A percentile compares a stretch with the other conserved stretches of the same genome.
phyloP scores from a whole-genome alignment of 2,329 filamentous ascomycete genomes.

The Paradendryphiella salina region DNA sequence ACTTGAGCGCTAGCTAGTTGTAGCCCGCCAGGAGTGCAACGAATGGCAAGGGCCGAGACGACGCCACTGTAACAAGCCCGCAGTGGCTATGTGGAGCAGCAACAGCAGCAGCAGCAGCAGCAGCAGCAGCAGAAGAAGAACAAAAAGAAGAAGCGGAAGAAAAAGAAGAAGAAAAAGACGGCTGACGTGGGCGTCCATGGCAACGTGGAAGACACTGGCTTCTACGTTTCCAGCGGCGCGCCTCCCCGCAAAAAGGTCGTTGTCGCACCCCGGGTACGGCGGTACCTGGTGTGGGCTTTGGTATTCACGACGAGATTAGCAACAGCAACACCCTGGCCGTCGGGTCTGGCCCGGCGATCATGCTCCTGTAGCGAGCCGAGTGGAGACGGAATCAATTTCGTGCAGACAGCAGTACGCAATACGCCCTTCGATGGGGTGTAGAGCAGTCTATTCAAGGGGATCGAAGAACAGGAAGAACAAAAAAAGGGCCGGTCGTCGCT shows the following conservation, averaged over 20 bases:
- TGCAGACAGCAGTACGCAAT: slow-evolving; percentile 1
- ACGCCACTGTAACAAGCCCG: too few species aligned
- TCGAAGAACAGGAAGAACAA: neutral
- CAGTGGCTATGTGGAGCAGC: too few species aligned
- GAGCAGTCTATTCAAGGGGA: neutral
- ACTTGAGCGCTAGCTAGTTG: slow-evolving; percentile 26
- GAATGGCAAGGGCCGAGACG: slow-evolving; percentile 8
- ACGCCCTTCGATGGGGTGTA: slow-evolving; percentile 8
- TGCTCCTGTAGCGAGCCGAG: neutral
- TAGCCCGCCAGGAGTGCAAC: neutral
- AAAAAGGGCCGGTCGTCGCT: neutral
- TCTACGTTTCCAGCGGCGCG: too few species aligned
- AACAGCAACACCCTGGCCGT: slow-evolving; percentile 8
- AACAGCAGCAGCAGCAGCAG: too few species aligned
- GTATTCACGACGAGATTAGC: slow-evolving; percentile 3
- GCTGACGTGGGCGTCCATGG: too few species aligned
- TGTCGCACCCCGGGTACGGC: neutral
- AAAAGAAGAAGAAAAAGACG: too few species aligned
- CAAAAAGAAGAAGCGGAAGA: too few species aligned
- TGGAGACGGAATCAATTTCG: slow-evolving; percentile 10
- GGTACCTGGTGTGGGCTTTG: neutral
- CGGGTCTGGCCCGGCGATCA: slow-evolving; percentile 15
- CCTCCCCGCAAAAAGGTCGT: neutral
- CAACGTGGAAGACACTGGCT: too few species aligned
- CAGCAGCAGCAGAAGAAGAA: too few species aligned